Base-by-base conservation (phyloP, 176 grass and related monocot species). In the Rhynchospora pubera region DNA sequence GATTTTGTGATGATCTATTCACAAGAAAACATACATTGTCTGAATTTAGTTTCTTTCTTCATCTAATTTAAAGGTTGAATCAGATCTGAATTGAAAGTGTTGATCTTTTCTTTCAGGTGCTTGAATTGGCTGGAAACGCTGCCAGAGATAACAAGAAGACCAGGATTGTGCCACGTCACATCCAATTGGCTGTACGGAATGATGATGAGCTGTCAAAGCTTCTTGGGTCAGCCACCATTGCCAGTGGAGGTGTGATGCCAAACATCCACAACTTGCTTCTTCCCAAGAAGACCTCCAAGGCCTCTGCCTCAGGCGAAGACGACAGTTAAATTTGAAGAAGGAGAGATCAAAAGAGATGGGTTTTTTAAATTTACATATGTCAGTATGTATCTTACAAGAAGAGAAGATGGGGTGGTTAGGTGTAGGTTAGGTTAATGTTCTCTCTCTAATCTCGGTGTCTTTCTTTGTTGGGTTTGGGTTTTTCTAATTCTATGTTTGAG, bases 201-300 rank as follows among this genome's bases (percentile, higher is more conserved):
- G 96, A 99, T 82, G 96, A 99, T 80, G 96, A 99, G 87, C 84
- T 99, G 9, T 94, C 92, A 0, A 91, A 88, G 89, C 86, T 99
- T 23, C 96, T 99, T 3, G 96, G 96, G 16, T 91, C 89, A 0
- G 96, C 94, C 45, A 99, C 96, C 23, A 99, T 99, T 85, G 96
- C 96, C 2, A 99, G 92, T 48, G 96, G 96, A 0, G 96, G 96
- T 14, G 96, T 99, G 51, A 99, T 99, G 96, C 96, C 96, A 21
- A 99, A 99, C 92, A 99, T 99, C 84, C 96, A 99, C 85, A 99
- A 99, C 82, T 84, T 99, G 45, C 91, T 99, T 11, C 91, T 99
- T 50, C 96, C 96, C 71, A 99, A 99, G 89, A 99, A 99, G 85
- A 83, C 84, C 22, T 90, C 87, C 72, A 99, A 99, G 93, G 87